A percentile compares a stretch with the other conserved stretches of the same genome.
These are phyloP conservation scores for Xylaria sp. DNA, from an alignment of 2,329 filamentous ascomycete genomes.

Conservation along the genomic window DNA sequence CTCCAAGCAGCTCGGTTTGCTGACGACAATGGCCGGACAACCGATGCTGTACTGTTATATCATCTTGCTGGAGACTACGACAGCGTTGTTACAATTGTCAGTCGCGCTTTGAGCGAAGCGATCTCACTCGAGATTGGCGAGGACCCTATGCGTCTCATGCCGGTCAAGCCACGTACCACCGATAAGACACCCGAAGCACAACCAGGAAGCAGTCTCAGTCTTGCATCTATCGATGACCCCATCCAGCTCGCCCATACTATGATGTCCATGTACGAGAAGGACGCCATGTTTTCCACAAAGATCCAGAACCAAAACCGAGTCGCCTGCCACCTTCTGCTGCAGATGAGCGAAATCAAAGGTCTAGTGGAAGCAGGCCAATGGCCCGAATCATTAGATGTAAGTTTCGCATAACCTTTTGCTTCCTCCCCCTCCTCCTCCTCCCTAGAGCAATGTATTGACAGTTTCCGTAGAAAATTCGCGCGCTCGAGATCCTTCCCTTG, in stretches of 20 bases:
- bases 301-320: slow-evolving; percentile 67
- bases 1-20: slow-evolving; percentile 91
- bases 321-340: slow-evolving; percentile 66
- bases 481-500: slow-evolving; percentile 82
- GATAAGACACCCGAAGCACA: slow-evolving; percentile 53
- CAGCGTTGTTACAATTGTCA: slow-evolving; percentile 89
- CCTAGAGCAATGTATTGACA: slow-evolving; percentile 25
- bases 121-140: slow-evolving; percentile 88
- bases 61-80: slow-evolving; percentile 96
- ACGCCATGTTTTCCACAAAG: slow-evolving; percentile 68
- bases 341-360: slow-evolving; percentile 70
- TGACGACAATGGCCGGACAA: slow-evolving; percentile 91
- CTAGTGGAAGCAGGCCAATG: slow-evolving; percentile 65
- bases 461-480: slow-evolving; percentile 72
- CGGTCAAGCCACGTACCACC: slow-evolving; percentile 75
- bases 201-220: slow-evolving; percentile 67
- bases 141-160: slow-evolving; percentile 79
- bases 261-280: slow-evolving; percentile 71
- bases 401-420: slow-evolving; percentile 46
- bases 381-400: slow-evolving; percentile 68
- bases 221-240: slow-evolving; percentile 69
- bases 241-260: slow-evolving; percentile 68
- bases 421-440: too few species aligned
- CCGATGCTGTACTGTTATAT: slow-evolving; percentile 93
- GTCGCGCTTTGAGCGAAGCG: slow-evolving; percentile 88